These are phyloP conservation scores for Trametes coccinea DNA, from an alignment of 768 basidiomycete genomes.

Conservation along the genomic window DNA sequence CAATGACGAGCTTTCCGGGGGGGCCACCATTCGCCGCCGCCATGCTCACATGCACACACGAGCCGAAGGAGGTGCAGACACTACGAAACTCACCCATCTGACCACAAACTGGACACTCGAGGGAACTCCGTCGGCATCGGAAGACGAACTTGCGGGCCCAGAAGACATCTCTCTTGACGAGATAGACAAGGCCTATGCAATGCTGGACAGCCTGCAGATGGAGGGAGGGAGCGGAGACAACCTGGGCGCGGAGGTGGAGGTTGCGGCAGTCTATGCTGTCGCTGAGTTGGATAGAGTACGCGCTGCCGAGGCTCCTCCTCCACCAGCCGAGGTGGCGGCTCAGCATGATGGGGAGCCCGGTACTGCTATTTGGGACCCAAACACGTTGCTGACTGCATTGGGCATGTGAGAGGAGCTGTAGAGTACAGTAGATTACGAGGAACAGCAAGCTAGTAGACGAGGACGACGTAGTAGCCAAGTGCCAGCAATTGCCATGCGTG, in stretches of 20 bases:
- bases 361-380: not conserved
- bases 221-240: not conserved
- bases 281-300: not conserved
- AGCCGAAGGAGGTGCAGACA: not conserved
- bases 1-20: not conserved
- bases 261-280: not conserved
- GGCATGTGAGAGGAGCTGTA: not conserved
- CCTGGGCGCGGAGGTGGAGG: not conserved
- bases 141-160: not conserved
- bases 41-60: not conserved
- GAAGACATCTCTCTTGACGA: not conserved
- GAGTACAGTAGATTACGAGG: not conserved
- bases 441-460: not conserved
- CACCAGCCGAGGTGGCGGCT: not conserved
- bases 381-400: not conserved
- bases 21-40: not conserved
- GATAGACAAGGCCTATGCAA: not conserved
- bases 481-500: not conserved
- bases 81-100: not conserved
- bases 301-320: not conserved
- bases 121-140: not conserved
- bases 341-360: not conserved
- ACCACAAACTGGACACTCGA: not conserved
- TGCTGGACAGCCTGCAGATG: not conserved
- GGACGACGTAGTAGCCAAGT: not conserved